Base-by-base conservation (phyloP, 176 grass and related monocot genomes). In the Oryza meyeriana region DNA sequence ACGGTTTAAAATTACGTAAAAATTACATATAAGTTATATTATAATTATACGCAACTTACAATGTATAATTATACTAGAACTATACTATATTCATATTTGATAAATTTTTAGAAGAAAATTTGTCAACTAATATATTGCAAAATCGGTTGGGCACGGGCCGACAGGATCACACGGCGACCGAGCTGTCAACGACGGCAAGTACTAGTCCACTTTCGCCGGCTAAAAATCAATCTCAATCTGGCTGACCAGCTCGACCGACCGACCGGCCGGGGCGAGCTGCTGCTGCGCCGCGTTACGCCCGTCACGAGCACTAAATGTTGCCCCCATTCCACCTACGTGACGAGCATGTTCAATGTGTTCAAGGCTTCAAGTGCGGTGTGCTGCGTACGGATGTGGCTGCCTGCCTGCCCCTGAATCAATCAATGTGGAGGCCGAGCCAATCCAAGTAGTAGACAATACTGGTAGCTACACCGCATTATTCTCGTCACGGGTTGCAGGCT, bases 301-400 rank as follows among this genome's bases (percentile, higher is more conserved):
- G 35, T 90, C 88, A 89, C 75, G 88, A 78, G 72, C 40, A 81
- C 5, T 80, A 59, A 78, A 87, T 83, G 73, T 64, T 50, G 39
- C 35, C 18, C 34, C 57, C 57, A 20, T 33, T 16, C 34, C 25
- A 29, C 35, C 32, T 11, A 31, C 42, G 16, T 8, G 68, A 55
- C 22, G 4, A 6, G 44, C 62, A 16, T 66, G 63, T 0, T 20
- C 47, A 10, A 4, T 6, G 17, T 41, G n/a, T 57, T 62, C 57
- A 9, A 34, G 2, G 3, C 40, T 14, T 32, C 1, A 33, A 4
- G 50, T 1, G 47, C 17, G 13, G 6, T 47, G 44, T 47, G 44
- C 38, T 42, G 47, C 47, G 17, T 52, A 57, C 52, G 52, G 52
- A 57, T 52, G 47, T 52, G 47, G 47, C 17, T 52, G 47, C 1